These are phyloP conservation scores for Pseudogymnoascus sp. DNA, from an alignment of 2,329 filamentous ascomycete species.

Conservation along the genomic window DNA sequence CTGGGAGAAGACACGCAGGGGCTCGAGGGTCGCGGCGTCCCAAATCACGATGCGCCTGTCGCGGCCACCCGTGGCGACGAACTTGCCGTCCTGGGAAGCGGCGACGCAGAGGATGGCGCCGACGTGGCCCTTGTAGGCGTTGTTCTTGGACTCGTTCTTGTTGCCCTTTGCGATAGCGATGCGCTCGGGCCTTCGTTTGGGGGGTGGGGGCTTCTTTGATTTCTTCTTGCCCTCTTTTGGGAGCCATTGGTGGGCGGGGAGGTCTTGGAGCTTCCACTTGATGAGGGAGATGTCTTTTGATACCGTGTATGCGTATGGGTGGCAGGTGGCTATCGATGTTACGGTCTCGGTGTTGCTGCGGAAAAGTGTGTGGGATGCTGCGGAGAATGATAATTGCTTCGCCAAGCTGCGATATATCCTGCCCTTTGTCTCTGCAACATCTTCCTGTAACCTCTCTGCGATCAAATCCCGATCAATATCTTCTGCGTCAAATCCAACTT, in stretches of 20 bases:
- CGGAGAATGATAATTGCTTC: constrained; percentile 60
- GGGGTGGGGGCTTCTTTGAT: constrained; percentile 49
- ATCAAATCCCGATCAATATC: constrained; percentile 91
- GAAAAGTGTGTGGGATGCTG: constrained; percentile 64
- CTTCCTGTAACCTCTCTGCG: constrained; percentile 81
- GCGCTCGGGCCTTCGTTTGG: constrained; percentile 54
- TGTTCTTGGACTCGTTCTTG: constrained; percentile 52
- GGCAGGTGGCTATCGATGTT: constrained; percentile 71
- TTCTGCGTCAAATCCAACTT: constrained; percentile 83
- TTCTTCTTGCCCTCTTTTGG: constrained; percentile 45
- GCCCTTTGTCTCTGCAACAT: constrained; percentile 86
- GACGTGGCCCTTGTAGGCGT: constrained; percentile 68
- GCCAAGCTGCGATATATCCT: constrained; percentile 78
- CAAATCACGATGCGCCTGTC: constrained; percentile 83
- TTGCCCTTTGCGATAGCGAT: constrained; percentile 58
- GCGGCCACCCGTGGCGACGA: constrained; percentile 79
- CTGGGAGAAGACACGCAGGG: constrained; percentile 78
- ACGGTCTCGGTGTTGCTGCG: constrained; percentile 69
- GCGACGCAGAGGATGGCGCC: constrained; percentile 76
- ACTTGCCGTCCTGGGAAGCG: constrained; percentile 82
- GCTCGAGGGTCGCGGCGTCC: constrained; percentile 71
- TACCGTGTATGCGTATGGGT: constrained; percentile 79
- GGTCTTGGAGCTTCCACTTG: constrained; percentile 79
- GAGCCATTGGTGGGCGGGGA: constrained; percentile 52
- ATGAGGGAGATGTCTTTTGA: constrained; percentile 77